Evolutionary conservation across 2,329 filamentous ascomycete genomes (phyloP), one percentile per base, ranked within the genome.

Genomic region (Neofusicoccum umdonicola): DNA sequence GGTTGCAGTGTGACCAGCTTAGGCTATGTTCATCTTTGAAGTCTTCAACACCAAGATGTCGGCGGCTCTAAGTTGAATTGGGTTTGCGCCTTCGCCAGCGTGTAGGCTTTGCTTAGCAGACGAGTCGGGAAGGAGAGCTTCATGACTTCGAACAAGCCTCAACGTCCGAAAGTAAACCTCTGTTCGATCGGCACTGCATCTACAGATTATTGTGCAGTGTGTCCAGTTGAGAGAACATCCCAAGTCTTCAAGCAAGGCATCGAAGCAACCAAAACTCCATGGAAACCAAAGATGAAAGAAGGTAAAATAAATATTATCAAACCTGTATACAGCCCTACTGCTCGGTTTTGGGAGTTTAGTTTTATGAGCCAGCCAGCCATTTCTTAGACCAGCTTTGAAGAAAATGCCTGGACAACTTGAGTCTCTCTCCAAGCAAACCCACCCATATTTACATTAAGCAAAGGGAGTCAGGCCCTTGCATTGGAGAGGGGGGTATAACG

Each of bases 371-470:
- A 45, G 39, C 41, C 9, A 31, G 27, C 42, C n/a, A 19, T 47
- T 35, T 47, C 15, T 17, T 4, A 17, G 12, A 7, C 41, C 42
- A 60, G 56, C 56, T 35, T 19, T n/a, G 27, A 35, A 47, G 27
- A 44, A 57, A 47, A 34, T 22, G 19, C 37, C 37, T 58, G 31
- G n/a, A 8, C 37, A 15, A 11, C 37, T 11, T 15, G 11, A 47
- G n/a, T n/a, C 15, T 60, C 42, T 57, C 27, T 45, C 27, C 56
- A 22, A 47, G 4, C 47, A 7, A 9, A 37, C 42, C 42, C 56
- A 35, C 56, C 56, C 42, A 22, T 60, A 60, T 60, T 47, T 60
- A 60, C 56, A 60, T 47, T 60, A 58, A 44, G 39, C 54, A 58
- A 44, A 58, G 39, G 54, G 45, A 9, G 31, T 58, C 42, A 37